phyloP scores from a whole-genome alignment of 495 filamentous ascomycete species.

The Daldinia childiae region DNA sequence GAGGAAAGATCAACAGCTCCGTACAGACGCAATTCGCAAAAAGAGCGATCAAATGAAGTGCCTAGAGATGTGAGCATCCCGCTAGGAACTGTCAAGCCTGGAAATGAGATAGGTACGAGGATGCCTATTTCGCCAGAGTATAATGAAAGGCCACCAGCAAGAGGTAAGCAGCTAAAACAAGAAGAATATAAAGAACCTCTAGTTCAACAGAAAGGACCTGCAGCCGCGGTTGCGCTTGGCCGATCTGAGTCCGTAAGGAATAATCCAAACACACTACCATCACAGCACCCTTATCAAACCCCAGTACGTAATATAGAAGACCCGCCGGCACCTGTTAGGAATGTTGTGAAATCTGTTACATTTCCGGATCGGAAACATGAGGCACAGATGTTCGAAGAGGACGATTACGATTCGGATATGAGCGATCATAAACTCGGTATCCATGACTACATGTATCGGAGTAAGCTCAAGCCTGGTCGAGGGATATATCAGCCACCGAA shows the following conservation, averaged over 20 bases:
- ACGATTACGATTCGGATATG: slow-evolving; percentile 41
- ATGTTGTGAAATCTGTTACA: slow-evolving; percentile 43
- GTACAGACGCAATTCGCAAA: slow-evolving; percentile 18
- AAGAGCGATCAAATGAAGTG: slow-evolving; percentile 10
- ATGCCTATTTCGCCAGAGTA: slow-evolving; percentile 25
- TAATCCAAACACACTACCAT: slow-evolving; percentile 25
- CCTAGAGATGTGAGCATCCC: slow-evolving; percentile 4
- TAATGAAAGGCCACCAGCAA: slow-evolving; percentile 35
- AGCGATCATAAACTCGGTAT: slow-evolving; percentile 50
- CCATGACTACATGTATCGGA: slow-evolving; percentile 55
- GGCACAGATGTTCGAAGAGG: slow-evolving; percentile 22
- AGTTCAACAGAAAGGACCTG: slow-evolving; percentile 31
- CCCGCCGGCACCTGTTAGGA: slow-evolving; percentile 18
- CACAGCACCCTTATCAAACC: slow-evolving; percentile 25
- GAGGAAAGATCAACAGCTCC: slow-evolving; percentile 41
- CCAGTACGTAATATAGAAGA: slow-evolving; percentile 26
- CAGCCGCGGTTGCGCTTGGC: slow-evolving; percentile 19
- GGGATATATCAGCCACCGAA: slow-evolving; percentile 56
- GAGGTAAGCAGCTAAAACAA: slow-evolving; percentile 39
- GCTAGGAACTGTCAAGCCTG: slow-evolving; percentile 1
- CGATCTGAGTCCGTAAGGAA: slow-evolving; percentile 13
- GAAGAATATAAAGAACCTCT: slow-evolving; percentile 36
- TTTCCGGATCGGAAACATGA: slow-evolving; percentile 42
- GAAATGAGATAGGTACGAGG: slow-evolving; percentile 11
- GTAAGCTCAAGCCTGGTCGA: slow-evolving; percentile 53